These are phyloP conservation scores for Monilinia vaccinii-corymbosi DNA, from an alignment of 2,329 filamentous ascomycete species.

Conservation along the genomic window DNA sequence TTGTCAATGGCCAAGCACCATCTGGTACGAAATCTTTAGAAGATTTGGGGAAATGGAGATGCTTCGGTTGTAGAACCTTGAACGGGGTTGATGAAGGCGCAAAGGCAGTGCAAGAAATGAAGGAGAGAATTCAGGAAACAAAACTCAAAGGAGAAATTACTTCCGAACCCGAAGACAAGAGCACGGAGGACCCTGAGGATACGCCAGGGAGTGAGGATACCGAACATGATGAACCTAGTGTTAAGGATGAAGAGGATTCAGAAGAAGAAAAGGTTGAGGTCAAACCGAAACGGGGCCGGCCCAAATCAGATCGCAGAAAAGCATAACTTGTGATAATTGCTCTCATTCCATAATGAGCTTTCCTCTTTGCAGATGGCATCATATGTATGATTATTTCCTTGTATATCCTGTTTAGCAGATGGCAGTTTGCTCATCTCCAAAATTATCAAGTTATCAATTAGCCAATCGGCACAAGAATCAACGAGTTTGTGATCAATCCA, in stretches of 20 bases:
- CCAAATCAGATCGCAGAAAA: conserved; percentile 3
- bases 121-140: conserved; percentile 21
- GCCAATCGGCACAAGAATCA: neutral
- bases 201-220: conserved; percentile 4
- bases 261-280: conserved; percentile 13
- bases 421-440: neutral
- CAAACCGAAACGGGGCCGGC: conserved; percentile 5
- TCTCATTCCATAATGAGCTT: neutral
- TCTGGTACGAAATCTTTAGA: conserved; percentile 70
- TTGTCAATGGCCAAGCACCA: conserved; percentile 93
- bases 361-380: neutral
- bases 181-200: neutral
- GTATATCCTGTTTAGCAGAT: neutral
- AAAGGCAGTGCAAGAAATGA: conserved; percentile 45
- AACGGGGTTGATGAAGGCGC: conserved; percentile 80
- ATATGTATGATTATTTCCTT: neutral
- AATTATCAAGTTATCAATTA: neutral
- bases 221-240: conserved; percentile 3
- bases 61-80: conserved; percentile 69
- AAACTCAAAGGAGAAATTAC: neutral
- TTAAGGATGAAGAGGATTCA: conserved; percentile 9
- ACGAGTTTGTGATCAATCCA: neutral
- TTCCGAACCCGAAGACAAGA: conserved; percentile 1
- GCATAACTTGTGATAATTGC: neutral
- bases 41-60: conserved; percentile 81